Base-by-base conservation (phyloP, 805 yeast species). In the Ogataea siamensis region DNA sequence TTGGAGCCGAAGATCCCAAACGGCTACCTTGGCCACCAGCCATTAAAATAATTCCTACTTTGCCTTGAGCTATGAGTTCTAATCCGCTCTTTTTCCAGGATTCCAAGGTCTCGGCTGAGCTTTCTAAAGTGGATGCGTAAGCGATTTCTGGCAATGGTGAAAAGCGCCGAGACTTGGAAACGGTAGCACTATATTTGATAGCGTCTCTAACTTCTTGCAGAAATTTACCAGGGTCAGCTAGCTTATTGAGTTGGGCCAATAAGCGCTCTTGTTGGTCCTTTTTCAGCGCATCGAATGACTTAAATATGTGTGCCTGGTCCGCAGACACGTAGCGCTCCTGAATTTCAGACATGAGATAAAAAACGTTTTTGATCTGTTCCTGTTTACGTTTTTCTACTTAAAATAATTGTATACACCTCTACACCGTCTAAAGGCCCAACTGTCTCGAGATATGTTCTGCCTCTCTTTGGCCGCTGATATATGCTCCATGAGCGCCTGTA, bases 21-120 rank as follows among this genome's bases (percentile, higher is more conserved):
- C 99, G 73, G 6, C 97, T 85, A 21, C 99, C 99, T 63, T 93
- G 99, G 34, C 99, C 99, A 40, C 99, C 99, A 9, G 99, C 97
- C 85, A 93, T 83, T 36, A 93, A 69, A 28, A 93, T 70, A 5
- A 93, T 91, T 22, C 87, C 99, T 16, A 91, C 98, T 54, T 83
- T 76, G 47, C 82, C 82, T 10, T 68, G 60, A 12, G 75, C 61
- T 37, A 93, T 81, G 20, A 91, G 84, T 17, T 76, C 66, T 12
- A 81, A 60, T 10, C 99, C 99, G 10, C 51, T 28, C 4, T 45
- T 47, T 28, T 60, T 46, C 54, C 72, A 62, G 7, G 43, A 41
- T 5, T 55, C 43, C 18, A 58, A 45, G 7, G 58, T 51, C 9
- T 57, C 61, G 3, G 61, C 43, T 2, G 57, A 55, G 28, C 60